These are phyloP conservation scores for Oryza coarctata DNA, from an alignment of 176 grass and related monocot genomes.

Conservation along the genomic window DNA sequence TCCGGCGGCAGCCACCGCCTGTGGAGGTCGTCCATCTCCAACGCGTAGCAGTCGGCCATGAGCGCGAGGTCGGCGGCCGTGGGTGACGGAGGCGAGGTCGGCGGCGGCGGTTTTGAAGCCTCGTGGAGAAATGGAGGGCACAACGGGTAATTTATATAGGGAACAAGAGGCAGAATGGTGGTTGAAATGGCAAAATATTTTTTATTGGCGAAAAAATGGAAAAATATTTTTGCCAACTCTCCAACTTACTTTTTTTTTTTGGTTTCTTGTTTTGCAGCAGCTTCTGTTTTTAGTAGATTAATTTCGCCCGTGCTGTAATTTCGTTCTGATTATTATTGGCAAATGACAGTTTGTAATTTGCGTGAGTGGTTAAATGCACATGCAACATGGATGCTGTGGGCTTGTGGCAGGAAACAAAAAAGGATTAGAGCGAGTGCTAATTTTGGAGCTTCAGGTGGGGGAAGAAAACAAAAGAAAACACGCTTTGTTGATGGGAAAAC, in stretches of 20 bases:
- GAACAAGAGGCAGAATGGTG: background rate
- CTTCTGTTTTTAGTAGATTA: background rate
- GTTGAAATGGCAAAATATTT: background rate
- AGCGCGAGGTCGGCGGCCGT: background rate
- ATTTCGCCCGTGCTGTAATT: background rate
- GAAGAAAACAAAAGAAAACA: no score
- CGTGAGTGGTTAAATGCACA: background rate
- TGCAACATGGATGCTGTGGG: background rate
- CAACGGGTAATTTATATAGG: background rate
- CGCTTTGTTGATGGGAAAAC: background rate
- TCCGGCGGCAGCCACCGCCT: conserved; percentile 57
- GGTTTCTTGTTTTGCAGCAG: background rate
- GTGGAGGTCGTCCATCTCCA: conserved; percentile 54
- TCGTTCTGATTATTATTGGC: background rate
- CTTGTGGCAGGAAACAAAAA: background rate
- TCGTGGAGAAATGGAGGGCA: background rate
- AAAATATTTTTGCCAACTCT: background rate
- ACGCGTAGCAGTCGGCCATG: conserved; percentile 39
- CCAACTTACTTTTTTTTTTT: background rate
- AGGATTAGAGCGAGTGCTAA: background rate
- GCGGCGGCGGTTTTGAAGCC: background rate
- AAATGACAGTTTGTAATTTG: background rate
- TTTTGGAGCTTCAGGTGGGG: background rate
- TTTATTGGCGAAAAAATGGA: background rate
- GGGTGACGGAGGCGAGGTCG: background rate